These are phyloP conservation scores for Bryoerythrophyllum caledonicum DNA, from an alignment of 225 moss, liverwort and hornwort genomes.

Conservation along the genomic window DNA sequence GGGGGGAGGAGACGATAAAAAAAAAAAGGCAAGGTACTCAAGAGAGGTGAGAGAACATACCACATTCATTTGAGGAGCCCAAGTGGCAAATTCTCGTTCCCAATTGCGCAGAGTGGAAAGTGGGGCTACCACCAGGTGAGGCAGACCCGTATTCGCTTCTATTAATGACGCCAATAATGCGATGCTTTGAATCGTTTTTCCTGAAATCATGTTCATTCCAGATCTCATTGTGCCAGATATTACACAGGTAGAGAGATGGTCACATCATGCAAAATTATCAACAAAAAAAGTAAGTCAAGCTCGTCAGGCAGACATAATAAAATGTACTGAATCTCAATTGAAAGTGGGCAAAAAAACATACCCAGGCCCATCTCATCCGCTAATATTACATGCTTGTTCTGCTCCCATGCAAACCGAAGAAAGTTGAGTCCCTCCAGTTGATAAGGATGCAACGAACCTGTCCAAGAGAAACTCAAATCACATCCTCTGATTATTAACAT, in stretches of 20 bases:
- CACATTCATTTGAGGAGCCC: conserved; percentile 86
- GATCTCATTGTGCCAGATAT: not conserved
- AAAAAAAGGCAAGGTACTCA: not conserved
- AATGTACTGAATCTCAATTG: not conserved
- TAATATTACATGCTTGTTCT: conserved; percentile 78
- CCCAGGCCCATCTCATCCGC: conserved; percentile 86
- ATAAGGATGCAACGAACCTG: conserved; percentile 79
- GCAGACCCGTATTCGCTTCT: conserved; percentile 65
- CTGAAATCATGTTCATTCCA: conserved; percentile 33
- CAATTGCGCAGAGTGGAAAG: conserved; percentile 76
- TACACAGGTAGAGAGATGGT: not conserved
- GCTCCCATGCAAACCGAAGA: conserved; percentile 77
- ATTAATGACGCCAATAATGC: conserved; percentile 64
- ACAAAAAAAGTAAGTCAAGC: not conserved
- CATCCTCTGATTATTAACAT: not conserved
- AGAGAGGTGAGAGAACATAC: conserved; percentile 36
- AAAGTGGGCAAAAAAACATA: conserved; percentile 17
- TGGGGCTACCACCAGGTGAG: conserved; percentile 82
- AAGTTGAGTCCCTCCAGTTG: conserved; percentile 82
- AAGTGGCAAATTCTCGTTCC: conserved; percentile 82
- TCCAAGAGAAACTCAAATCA: conserved; percentile 12
- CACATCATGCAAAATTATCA: not conserved
- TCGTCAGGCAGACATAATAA: not conserved
- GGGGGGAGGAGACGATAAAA: not conserved
- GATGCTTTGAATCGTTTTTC: conserved; percentile 82